phyloP scores from a whole-genome alignment of 129 eudicot genomes.

The Logfia minima region DNA sequence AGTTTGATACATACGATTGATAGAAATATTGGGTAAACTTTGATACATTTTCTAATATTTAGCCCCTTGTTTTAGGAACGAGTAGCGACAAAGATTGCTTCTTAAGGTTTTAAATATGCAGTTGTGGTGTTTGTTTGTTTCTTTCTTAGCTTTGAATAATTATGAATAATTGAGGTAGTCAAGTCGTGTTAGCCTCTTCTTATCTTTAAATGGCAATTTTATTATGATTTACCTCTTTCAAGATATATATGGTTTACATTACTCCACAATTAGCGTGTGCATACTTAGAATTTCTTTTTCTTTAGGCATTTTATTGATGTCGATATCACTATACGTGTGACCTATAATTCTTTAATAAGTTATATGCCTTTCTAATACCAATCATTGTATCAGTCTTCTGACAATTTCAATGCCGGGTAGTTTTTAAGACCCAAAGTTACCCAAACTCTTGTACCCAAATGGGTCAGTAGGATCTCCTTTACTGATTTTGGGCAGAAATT shows the following conservation, averaged over 20 bases:
- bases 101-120: background rate
- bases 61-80: background rate
- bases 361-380: background rate
- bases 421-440: background rate
- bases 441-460: background rate
- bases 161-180: background rate
- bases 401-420: background rate
- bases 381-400: background rate
- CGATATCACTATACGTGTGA: background rate
- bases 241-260: background rate
- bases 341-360: background rate
- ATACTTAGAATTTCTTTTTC: background rate
- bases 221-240: background rate
- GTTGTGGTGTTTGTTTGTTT: background rate
- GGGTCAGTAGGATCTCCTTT: background rate
- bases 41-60: background rate
- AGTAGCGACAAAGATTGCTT: background rate
- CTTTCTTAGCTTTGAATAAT: background rate
- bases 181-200: background rate
- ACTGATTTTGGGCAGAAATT: background rate
- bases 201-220: conserved; percentile 9
- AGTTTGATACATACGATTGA: background rate
- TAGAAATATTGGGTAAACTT: background rate
- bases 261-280: background rate
- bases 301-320: background rate